These are phyloP conservation scores for Nepenthes gracilis DNA, from an alignment of 148 eudicot species.

Conservation along the genomic window DNA sequence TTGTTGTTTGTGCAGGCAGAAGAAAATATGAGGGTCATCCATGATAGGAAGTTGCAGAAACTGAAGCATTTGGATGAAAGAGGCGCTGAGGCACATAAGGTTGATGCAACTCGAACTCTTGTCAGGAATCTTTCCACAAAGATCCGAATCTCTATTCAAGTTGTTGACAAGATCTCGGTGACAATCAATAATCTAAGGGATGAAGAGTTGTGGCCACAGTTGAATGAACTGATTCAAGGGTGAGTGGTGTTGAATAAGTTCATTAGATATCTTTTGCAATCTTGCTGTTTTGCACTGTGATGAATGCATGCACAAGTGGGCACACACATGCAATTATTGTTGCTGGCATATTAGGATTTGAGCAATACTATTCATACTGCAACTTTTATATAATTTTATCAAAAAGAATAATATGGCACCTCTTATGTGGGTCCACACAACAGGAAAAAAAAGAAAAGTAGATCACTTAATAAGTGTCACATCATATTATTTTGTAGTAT, in stretches of 20 bases:
- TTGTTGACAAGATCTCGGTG: slow-evolving; percentile 81
- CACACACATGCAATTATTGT: too few relatives aligned
- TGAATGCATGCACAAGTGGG: too few relatives aligned
- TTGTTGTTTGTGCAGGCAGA: slow-evolving; percentile 43
- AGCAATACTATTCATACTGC: too few relatives aligned
- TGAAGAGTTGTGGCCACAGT: slow-evolving; percentile 86
- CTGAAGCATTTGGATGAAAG: slow-evolving; percentile 56
- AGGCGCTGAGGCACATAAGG: slow-evolving; percentile 80
- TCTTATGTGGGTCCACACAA: too few relatives aligned
- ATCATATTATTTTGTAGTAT: too few relatives aligned
- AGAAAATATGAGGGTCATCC: slow-evolving; percentile 81
- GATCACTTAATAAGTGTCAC: too few relatives aligned
- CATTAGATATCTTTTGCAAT: not conserved
- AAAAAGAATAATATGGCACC: too few relatives aligned
- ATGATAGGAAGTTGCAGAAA: slow-evolving; percentile 57
- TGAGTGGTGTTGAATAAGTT: slow-evolving; percentile 21
- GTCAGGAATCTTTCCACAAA: slow-evolving; percentile 78
- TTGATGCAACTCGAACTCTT: slow-evolving; percentile 47
- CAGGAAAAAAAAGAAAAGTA: too few relatives aligned
- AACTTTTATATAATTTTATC: too few relatives aligned
- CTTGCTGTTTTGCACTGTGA: not conserved
- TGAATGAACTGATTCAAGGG: slow-evolving; percentile 79
- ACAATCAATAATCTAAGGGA: slow-evolving; percentile 79
- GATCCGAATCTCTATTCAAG: slow-evolving; percentile 84
- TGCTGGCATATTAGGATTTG: too few relatives aligned